Percentiles rank a stretch among this genome's conserved stretches.
phyloP scores from a whole-genome alignment of 2,329 filamentous ascomycete species.

The Paracoccidioides brasiliensis region DNA sequence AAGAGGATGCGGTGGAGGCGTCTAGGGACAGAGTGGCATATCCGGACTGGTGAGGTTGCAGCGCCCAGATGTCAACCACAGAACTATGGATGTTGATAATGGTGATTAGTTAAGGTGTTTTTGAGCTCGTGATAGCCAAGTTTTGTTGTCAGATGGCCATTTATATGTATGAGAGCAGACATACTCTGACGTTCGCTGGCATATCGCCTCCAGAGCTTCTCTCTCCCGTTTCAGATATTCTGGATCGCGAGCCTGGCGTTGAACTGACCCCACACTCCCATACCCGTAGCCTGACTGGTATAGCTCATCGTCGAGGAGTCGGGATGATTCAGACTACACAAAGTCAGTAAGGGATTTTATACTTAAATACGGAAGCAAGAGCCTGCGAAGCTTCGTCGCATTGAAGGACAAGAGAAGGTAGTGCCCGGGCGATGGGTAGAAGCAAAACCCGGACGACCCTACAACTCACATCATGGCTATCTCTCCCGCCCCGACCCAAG shows the following conservation, averaged over 20 bases:
- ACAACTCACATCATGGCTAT: slow-evolving; percentile 25
- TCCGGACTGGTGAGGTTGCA: slow-evolving; percentile 31
- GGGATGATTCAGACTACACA: slow-evolving; percentile 29
- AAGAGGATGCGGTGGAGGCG: slow-evolving; percentile 14
- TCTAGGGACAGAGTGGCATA: slow-evolving; percentile 26
- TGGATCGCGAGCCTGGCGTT: slow-evolving; percentile 27
- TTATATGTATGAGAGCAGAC: neutral
- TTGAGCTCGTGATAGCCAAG: neutral
- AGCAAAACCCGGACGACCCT: neutral
- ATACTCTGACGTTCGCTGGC: slow-evolving; percentile 35
- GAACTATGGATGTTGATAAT: slow-evolving; percentile 18
- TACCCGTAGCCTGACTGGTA: slow-evolving; percentile 34
- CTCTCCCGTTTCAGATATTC: slow-evolving; percentile 32
- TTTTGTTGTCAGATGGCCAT: neutral
- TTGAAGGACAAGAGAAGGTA: neutral
- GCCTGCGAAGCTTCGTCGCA: neutral
- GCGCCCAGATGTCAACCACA: slow-evolving; percentile 34
- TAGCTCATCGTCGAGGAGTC: slow-evolving; percentile 33
- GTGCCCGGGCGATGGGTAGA: neutral
- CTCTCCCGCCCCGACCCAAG: slow-evolving; percentile 26
- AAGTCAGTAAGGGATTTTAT: neutral
- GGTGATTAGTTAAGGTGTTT: neutral
- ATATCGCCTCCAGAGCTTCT: slow-evolving; percentile 35
- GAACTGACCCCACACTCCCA: slow-evolving; percentile 26
- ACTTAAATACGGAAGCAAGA: too few relatives aligned